Base-by-base conservation (phyloP, 805 yeast species). In the Vanderwaltozyma yarrowii region DNA sequence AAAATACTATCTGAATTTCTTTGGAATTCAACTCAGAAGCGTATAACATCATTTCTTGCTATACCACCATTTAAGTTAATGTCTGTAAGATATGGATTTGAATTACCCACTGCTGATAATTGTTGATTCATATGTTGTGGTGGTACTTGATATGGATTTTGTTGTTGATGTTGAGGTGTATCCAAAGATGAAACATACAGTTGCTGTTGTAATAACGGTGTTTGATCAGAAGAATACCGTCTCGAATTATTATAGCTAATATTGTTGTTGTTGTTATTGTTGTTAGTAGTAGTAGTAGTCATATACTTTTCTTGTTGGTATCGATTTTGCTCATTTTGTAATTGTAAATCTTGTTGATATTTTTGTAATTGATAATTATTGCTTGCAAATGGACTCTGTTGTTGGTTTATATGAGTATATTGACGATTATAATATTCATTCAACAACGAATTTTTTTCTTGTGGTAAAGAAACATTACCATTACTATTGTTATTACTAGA, bases 161-260 rank as follows among this genome's bases (percentile, higher is more conserved):
- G 27, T 24, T 24, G 27, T 11, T 8, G 6, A 21, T 21, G 23
- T 21, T 6, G 9, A 21, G 9, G 23, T 21, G 23, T 7, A 7
- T 21, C 9, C 23, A 21, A 7, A 6, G 23, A 21, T 21, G 23
- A 7, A 6, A 7, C 9, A 9, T 21, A 21, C 13, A 34, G 11
- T 29, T 34, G 32, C 15, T 34, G 37, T 15, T 34, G 37, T 13
- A 28, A n/a, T 17, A 34, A 34, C 12, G 37, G 37, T 15, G 32
- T 5, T 14, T 34, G 33, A 21, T 19, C 11, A 21, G 9, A 21
- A 7, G 23, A 21, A 9, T 21, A 21, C 9, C 23, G 6, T 21
- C 23, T 21, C 11, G 24, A 8, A 14, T 20, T 21, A 23, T 14
- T 21, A 15, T 21, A 11, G 13, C 20, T 20, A 30, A 8, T 12